Percentiles rank a stretch among this genome's conserved stretches.
phyloP scores from a whole-genome alignment of 1,284 basidiomycete species.

The Serendipita sp. region DNA sequence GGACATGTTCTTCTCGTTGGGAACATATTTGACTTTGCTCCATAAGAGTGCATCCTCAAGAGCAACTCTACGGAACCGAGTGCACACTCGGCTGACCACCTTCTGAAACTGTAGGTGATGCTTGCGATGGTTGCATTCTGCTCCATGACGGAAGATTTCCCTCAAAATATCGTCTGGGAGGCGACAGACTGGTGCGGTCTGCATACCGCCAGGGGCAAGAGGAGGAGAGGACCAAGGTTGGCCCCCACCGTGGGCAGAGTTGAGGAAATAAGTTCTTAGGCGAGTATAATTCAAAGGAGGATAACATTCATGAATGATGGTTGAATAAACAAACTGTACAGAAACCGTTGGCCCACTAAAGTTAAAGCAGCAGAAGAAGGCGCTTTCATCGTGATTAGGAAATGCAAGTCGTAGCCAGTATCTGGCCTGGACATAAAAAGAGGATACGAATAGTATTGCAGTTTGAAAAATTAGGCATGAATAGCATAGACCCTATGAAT shows the following conservation, averaged over 20 bases:
- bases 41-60: neutral
- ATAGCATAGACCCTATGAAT: neutral
- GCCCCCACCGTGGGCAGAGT: neutral
- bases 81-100: neutral
- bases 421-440: too few relatives aligned
- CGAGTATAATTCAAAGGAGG: neutral
- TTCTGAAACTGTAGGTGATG: neutral
- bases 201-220: neutral
- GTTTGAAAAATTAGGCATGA: neutral
- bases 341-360: too few relatives aligned
- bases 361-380: too few relatives aligned
- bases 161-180: neutral
- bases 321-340: neutral
- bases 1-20: neutral
- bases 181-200: neutral
- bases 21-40: neutral
- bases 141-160: neutral
- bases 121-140: neutral
- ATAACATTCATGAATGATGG: neutral
- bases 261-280: neutral
- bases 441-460: too few relatives aligned
- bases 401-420: too few relatives aligned
- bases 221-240: neutral
- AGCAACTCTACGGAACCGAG: neutral
- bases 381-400: too few relatives aligned